Conservation (phyloP, 257 asterid genomes). For the Nicotiana knightiana region DNA sequence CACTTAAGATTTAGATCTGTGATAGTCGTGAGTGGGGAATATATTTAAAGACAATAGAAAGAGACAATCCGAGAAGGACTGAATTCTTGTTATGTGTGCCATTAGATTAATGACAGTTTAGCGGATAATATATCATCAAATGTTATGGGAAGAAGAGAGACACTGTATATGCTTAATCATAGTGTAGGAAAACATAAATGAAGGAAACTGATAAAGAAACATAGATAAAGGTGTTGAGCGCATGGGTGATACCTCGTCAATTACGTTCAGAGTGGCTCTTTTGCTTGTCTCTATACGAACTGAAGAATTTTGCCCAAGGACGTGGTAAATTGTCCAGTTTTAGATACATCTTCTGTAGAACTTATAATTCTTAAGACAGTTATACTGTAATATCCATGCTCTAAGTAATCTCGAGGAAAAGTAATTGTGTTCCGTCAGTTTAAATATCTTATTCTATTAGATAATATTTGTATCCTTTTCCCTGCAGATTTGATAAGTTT, state of each 20-base stretch:
- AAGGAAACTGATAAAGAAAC: neutral
- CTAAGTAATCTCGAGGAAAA: neutral
- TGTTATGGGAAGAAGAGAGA: neutral
- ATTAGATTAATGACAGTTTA: neutral
- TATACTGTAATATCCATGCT: neutral
- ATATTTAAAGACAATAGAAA: neutral
- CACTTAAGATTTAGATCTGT: neutral
- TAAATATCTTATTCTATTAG: neutral
- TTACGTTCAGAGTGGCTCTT: neutral
- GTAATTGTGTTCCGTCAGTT: neutral
- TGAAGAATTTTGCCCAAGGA: conserved; percentile 1
- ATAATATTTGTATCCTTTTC: neutral
- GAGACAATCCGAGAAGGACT: neutral
- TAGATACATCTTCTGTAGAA: neutral
- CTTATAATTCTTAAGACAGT: neutral
- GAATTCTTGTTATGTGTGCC: neutral
- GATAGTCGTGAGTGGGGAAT: neutral
- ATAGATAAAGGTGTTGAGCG: neutral
- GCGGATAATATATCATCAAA: neutral
- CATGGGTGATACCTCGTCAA: neutral
- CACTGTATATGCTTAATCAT: neutral
- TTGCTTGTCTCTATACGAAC: neutral
- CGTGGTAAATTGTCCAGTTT: neutral
- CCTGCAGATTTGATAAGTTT: conserved; percentile 75
- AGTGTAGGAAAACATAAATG: neutral